These are phyloP conservation scores for Saccharum spontaneum DNA, from an alignment of 176 grass and related monocot genomes.

Conservation along the genomic window DNA sequence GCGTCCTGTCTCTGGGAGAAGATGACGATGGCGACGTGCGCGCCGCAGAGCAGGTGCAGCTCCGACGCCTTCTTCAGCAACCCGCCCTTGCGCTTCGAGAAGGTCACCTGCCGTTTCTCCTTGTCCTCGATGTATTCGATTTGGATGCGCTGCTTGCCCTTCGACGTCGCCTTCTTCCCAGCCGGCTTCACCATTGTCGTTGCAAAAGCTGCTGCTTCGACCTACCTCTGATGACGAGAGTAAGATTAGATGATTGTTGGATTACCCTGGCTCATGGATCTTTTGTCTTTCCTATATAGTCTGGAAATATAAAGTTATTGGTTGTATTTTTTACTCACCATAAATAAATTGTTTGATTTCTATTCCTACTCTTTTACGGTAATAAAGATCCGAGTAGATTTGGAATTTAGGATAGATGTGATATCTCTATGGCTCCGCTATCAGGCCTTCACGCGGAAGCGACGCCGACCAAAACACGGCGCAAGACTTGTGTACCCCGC, in stretches of 20 bases:
- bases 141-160: background rate
- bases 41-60: background rate
- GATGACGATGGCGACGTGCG: background rate
- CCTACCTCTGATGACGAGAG: background rate
- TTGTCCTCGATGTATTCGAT: background rate
- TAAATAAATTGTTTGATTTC: background rate
- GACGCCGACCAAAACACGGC: background rate
- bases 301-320: background rate
- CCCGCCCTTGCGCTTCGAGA: slow-evolving; percentile 12
- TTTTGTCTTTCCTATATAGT: background rate
- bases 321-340: background rate
- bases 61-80: background rate
- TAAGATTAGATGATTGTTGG: background rate
- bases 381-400: background rate
- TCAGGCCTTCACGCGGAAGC: background rate
- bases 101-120: background rate
- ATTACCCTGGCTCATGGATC: background rate
- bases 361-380: background rate
- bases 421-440: background rate
- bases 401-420: background rate
- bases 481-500: background rate
- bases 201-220: no score
- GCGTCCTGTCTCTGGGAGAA: background rate
- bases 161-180: background rate
- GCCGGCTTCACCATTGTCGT: background rate